Percentiles rank a stretch among this genome's conserved stretches.
Evolutionary conservation across 139 green algal genomes (phyloP).

Genomic region (Volvox reticuliferus): DNA sequence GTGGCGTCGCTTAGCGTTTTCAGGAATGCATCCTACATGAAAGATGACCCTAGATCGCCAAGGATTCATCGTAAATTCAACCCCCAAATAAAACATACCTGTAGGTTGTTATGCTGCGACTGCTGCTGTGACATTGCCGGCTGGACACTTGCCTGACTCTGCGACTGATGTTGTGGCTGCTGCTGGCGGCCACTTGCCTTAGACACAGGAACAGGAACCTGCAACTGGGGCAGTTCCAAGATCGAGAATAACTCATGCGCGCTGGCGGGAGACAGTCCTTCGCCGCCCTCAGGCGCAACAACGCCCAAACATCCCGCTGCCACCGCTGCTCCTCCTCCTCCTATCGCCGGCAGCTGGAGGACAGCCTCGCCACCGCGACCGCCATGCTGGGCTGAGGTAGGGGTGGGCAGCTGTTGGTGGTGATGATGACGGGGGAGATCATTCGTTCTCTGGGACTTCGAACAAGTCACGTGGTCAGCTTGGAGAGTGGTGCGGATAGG

Average conservation of each 20-base stretch:
- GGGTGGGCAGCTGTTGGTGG: background rate
- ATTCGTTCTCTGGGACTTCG: background rate
- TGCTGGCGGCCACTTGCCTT: background rate
- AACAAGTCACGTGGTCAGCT: too few species aligned
- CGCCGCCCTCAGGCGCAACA: background rate
- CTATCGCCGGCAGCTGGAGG: background rate
- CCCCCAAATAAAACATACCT: too few species aligned
- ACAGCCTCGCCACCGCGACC: background rate
- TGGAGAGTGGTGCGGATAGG: background rate
- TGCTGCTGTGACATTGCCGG: background rate
- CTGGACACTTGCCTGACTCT: background rate
- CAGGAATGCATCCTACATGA: background rate
- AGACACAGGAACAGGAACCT: background rate
- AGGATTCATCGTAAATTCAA: background rate
- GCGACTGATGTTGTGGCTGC: background rate
- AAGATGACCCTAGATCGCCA: background rate
- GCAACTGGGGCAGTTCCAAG: constrained; percentile 1
- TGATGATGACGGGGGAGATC: background rate
- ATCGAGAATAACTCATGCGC: background rate
- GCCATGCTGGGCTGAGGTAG: background rate
- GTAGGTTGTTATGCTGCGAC: too few species aligned
- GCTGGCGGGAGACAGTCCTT: background rate
- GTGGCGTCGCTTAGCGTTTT: background rate
- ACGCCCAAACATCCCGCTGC: background rate
- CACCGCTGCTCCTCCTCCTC: too few species aligned